phyloP scores from a whole-genome alignment of 2,329 filamentous ascomycete genomes.

The Botryotinia narcissicola region DNA sequence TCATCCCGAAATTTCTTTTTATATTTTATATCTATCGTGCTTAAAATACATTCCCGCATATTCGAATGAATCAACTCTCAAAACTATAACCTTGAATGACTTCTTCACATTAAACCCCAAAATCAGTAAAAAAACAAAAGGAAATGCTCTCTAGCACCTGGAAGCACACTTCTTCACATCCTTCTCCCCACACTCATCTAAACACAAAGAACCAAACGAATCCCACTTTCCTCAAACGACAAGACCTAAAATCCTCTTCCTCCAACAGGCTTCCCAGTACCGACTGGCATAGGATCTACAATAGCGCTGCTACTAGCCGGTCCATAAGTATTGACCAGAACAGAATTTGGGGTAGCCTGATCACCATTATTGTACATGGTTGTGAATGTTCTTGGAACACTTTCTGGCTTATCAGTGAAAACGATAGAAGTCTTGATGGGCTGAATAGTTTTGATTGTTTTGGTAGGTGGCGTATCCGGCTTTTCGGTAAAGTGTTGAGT shows the following conservation, averaged over 20 bases:
- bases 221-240: background rate
- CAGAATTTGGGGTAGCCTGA: background rate
- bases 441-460: background rate
- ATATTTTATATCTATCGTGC: background rate
- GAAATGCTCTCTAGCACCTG: background rate
- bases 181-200: background rate
- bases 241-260: background rate
- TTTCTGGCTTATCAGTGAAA: background rate
- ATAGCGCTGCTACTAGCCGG: background rate
- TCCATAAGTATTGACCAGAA: background rate
- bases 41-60: background rate
- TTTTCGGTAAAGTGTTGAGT: background rate
- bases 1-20: background rate
- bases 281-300: background rate
- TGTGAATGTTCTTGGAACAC: background rate
- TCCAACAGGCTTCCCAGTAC: background rate
- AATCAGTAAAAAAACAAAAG: background rate
- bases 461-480: background rate
- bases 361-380: background rate
- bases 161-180: too few species aligned
- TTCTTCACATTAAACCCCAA: background rate
- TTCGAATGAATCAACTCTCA: background rate
- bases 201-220: background rate
- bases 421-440: background rate
- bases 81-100: background rate